phyloP scores from a whole-genome alignment of 2,329 filamentous ascomycete species.

The Neofusicoccum kwambonambiense region DNA sequence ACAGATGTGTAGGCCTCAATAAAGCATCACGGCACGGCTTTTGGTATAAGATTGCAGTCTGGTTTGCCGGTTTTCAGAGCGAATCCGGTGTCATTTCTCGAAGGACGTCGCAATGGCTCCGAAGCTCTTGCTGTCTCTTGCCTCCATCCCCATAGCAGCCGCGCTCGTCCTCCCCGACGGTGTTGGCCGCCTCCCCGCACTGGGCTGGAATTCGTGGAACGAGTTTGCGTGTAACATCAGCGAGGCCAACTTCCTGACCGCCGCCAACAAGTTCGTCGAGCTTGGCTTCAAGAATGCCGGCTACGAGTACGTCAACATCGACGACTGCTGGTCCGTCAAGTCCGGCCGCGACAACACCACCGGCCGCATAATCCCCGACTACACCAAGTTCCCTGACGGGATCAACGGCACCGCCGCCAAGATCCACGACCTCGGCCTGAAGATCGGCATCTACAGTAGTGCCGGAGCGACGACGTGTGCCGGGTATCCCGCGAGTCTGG shows the following conservation, averaged over 20 bases:
- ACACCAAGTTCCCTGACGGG: constrained; percentile 56
- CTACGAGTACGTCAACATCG: constrained; percentile 59
- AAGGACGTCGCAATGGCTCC: background rate
- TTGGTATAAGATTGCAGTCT: no score
- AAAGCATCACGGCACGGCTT: no score
- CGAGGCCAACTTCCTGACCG: constrained; percentile 49
- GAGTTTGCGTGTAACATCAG: constrained; percentile 53
- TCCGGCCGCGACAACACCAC: constrained; percentile 48
- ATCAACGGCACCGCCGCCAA: constrained; percentile 54
- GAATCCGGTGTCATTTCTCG: background rate
- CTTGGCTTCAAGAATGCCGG: constrained; percentile 54
- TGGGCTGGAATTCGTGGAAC: constrained; percentile 54
- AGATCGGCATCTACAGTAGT: constrained; percentile 63
- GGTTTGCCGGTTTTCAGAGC: no score
- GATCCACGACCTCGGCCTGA: constrained; percentile 58
- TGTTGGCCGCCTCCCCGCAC: constrained; percentile 25
- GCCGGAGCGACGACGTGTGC: constrained; percentile 51
- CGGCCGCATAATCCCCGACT: constrained; percentile 37
- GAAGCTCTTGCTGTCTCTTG: background rate
- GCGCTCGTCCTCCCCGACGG: constrained; percentile 19
- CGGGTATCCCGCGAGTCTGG: constrained; percentile 57
- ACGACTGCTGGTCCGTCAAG: constrained; percentile 59
- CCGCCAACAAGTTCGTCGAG: constrained; percentile 49
- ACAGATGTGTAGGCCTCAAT: no score
- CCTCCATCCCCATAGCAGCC: constrained; percentile 14